Evolutionary conservation across 208 protist species (phyloP).

Genomic region (Entamoeba nuttalli): DNA sequence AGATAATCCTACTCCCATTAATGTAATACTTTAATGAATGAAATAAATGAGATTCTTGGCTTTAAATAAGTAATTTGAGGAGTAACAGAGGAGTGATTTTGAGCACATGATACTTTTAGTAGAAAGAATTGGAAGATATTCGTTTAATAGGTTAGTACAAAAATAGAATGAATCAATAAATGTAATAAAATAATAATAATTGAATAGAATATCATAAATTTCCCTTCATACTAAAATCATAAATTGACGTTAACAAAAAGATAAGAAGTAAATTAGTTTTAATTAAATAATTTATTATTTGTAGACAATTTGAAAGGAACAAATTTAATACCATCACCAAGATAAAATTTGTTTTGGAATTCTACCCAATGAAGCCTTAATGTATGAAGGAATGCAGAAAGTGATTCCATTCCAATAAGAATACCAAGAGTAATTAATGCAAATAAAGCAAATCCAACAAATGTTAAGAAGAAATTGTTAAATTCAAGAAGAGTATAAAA

Average conservation of each 20-base stretch:
- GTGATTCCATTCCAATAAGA: slow-evolving; percentile 86
- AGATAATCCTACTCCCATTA: too few relatives aligned
- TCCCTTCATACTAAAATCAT: too few relatives aligned
- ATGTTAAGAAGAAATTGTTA: slow-evolving; percentile 47
- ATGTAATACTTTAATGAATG: too few relatives aligned
- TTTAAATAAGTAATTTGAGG: too few relatives aligned
- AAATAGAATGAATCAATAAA: too few relatives aligned
- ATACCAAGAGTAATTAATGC: slow-evolving; percentile 77
- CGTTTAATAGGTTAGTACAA: too few relatives aligned
- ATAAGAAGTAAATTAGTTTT: not conserved
- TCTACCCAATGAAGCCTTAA: slow-evolving; percentile 73
- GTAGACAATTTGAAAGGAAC: not conserved
- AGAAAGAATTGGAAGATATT: too few relatives aligned
- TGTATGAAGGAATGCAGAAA: slow-evolving; percentile 94
- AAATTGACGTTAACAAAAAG: not conserved
- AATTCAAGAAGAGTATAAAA: not conserved
- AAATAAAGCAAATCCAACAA: slow-evolving; percentile 76
- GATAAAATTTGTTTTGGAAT: slow-evolving; percentile 31
- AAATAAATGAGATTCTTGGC: too few relatives aligned
- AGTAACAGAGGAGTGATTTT: too few relatives aligned
- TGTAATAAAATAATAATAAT: too few relatives aligned
- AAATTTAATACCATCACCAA: not conserved
- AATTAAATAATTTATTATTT: not conserved
- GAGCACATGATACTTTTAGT: too few relatives aligned
- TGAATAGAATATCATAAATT: too few relatives aligned